A percentile compares a stretch with the other conserved stretches of the same genome.
Evolutionary conservation across 2,329 filamentous ascomycete species (phyloP).

Genomic region (Ascochyta rabiei): DNA sequence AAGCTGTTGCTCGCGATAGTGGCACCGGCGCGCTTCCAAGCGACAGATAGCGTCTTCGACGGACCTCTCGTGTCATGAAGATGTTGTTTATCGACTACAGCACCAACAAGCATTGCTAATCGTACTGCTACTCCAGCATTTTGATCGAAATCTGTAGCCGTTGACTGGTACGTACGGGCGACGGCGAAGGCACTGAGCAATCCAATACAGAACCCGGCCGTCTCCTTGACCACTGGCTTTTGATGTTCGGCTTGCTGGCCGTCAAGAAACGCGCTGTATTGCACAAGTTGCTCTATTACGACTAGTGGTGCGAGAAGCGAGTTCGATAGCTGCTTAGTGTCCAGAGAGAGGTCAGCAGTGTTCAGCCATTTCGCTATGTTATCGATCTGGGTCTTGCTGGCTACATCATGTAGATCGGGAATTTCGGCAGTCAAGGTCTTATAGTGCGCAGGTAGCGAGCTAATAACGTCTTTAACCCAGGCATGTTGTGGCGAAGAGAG

Average conservation of each 20-base stretch:
- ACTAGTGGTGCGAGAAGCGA: neutral
- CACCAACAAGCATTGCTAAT: conserved; percentile 1
- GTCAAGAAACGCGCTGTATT: neutral
- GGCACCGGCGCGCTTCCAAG: neutral
- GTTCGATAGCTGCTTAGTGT: neutral
- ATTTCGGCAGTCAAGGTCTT: neutral
- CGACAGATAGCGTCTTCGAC: neutral
- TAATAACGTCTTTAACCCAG: neutral
- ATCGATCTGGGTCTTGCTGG: too few relatives aligned
- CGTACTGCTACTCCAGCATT: neutral
- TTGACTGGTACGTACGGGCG: neutral
- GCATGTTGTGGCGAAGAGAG: conserved; percentile 1
- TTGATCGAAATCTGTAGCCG: neutral
- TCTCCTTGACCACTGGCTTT: neutral
- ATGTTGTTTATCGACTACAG: neutral
- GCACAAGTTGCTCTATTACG: neutral
- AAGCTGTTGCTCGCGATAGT: neutral
- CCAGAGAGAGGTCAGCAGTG: neutral
- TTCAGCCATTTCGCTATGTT: too few relatives aligned
- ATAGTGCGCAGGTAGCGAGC: neutral
- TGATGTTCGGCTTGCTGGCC: neutral
- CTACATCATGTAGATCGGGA: too few relatives aligned
- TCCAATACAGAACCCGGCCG: conserved; percentile 1
- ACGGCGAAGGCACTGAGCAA: neutral
- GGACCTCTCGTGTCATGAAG: neutral